These are phyloP conservation scores for Geotrichum citri-aurantii DNA, from an alignment of 1,139 yeast species.

Conservation along the genomic window DNA sequence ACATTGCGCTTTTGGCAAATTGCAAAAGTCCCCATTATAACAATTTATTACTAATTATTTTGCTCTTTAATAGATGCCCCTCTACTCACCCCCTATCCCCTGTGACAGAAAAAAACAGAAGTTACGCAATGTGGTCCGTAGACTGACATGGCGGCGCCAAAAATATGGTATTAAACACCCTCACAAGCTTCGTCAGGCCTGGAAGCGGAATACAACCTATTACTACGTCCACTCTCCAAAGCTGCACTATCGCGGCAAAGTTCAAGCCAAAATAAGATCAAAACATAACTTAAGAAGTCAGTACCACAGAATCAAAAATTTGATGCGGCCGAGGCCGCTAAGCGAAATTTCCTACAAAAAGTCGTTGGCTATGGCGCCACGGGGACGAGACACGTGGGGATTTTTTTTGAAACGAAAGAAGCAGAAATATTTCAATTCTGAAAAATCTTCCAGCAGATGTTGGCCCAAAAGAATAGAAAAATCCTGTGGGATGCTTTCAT, in stretches of 20 bases:
- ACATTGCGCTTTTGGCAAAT: too few relatives aligned
- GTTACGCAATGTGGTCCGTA: slow-evolving; percentile 1
- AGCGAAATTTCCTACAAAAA: slow-evolving; percentile 1
- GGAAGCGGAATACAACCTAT: slow-evolving; percentile 11
- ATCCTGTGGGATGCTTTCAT: neutral
- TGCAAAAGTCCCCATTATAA: too few relatives aligned
- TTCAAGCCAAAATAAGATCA: neutral
- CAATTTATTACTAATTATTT: too few relatives aligned
- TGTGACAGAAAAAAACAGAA: slow-evolving; percentile 4
- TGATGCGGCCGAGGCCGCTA: slow-evolving; percentile 1
- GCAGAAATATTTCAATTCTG: neutral
- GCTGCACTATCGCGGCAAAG: neutral
- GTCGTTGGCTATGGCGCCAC: slow-evolving; percentile 8
- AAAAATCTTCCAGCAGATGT: neutral
- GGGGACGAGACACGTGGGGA: slow-evolving; percentile 1
- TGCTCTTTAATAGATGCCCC: neutral
- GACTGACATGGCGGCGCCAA: neutral
- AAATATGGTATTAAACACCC: slow-evolving; percentile 4
- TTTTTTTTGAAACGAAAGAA: neutral
- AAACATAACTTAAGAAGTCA: neutral
- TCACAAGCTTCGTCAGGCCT: slow-evolving; percentile 8
- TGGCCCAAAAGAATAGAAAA: neutral
- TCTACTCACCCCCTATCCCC: slow-evolving; percentile 13
- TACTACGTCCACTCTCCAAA: slow-evolving; percentile 8
- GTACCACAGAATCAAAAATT: neutral